Conservation (phyloP, 257 asterid genomes). For the Fraxinus excelsior region DNA sequence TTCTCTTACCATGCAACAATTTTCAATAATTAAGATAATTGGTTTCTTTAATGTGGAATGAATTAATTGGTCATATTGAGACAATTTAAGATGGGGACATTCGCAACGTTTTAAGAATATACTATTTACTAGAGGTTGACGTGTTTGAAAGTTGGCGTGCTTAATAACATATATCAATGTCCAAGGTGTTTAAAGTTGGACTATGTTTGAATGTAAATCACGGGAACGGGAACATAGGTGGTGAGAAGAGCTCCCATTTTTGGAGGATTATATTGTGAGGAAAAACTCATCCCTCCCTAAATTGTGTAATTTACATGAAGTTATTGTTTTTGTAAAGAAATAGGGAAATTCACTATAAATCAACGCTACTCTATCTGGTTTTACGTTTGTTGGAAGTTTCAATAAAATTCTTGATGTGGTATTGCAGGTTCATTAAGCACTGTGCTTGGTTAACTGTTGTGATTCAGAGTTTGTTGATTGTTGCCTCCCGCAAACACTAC, state of each 20-base stretch:
- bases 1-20: background rate
- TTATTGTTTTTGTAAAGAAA: background rate
- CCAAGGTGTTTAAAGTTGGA: background rate
- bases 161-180: background rate
- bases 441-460: conserved; percentile 74
- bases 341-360: background rate
- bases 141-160: background rate
- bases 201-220: background rate
- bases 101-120: background rate
- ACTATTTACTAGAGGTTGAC: background rate
- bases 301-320: background rate
- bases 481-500: conserved; percentile 95
- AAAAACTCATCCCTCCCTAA: background rate
- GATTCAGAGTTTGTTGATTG: conserved; percentile 83
- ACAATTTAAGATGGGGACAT: background rate
- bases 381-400: background rate
- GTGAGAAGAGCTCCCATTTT: background rate
- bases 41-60: background rate
- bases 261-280: background rate
- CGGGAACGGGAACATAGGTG: background rate
- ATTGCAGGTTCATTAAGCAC: conserved; percentile 65
- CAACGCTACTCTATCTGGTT: background rate
- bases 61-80: background rate
- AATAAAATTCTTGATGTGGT: conserved; percentile 17
- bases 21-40: no score